Base-by-base conservation (phyloP, 805 yeast genomes). In the Candida nonsorbophila region DNA sequence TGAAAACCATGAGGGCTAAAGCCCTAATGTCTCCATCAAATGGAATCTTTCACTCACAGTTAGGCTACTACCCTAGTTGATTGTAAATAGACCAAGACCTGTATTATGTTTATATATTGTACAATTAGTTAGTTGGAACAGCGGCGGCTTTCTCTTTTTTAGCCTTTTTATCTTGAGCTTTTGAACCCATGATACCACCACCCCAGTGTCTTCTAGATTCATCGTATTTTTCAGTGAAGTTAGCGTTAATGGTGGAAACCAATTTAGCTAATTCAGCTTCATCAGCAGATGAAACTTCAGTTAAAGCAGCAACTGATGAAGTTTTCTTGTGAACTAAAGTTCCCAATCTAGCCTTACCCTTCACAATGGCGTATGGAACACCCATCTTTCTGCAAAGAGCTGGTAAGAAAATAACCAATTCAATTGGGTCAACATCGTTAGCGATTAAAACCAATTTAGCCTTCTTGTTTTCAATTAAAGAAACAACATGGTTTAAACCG, bases 351-450 rank as follows among this genome's bases (percentile, higher is more conserved):
- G 68, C 68, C 58, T 62, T 63, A 50, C 68, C 69, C 55, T 63
- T 63, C 26, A 88, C 84, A 62, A 88, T 83, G 46, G 97, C 97
- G 78, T 88, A 88, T 66, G 98, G 97, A 47, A 92, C 88, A 74
- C 97, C 97, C 94, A 90, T 79, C 83, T 92, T 92, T 76, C 90
- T 86, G 77, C 97, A 90, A 62, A 90, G 79, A 69, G 98, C 97
- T 63, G 98, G 98, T 55, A 90, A 74, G 83, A 85, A 90, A 58
- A 90, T 74, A 51, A 90, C 97, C 62, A 90, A 77, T 76, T 90
- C 98, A 61, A 90, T 84, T 62, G 98, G 98, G 77, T 90, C 98
- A 56, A 90, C 98, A 55, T 90, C 98, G 76, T 90, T 83, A 66
- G 98, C 97, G 58, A 90, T 90, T 69, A 90, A 79, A 43, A 90